Conservation (phyloP, 1,284 basidiomycete species). For the Malassezia sympodialis region DNA sequence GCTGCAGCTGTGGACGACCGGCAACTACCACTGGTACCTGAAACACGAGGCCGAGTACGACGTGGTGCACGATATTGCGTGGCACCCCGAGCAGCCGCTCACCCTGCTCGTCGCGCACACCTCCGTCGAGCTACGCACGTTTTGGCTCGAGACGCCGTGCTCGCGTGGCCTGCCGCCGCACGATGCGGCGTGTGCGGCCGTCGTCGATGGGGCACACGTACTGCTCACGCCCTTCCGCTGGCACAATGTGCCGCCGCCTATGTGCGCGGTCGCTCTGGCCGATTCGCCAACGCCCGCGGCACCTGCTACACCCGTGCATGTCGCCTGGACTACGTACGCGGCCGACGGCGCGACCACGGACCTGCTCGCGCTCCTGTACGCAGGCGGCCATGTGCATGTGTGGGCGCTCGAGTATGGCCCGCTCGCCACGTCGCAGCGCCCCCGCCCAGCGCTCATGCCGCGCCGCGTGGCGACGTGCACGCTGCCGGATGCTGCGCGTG, state of each 20-base stretch:
- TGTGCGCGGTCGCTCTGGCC: constrained; percentile 54
- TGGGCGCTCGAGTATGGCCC: constrained; percentile 52
- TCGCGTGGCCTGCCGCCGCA: constrained; percentile 59
- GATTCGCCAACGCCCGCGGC: not conserved
- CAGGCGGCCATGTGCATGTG: constrained; percentile 54
- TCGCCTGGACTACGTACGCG: constrained; percentile 57
- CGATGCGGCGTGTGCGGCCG: constrained; percentile 75
- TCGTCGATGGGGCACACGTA: constrained; percentile 75
- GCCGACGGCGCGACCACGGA: constrained; percentile 49
- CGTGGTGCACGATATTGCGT: constrained; percentile 56
- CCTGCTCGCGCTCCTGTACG: constrained; percentile 59
- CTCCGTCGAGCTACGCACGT: constrained; percentile 57
- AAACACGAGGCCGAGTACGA: constrained; percentile 33
- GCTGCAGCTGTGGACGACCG: constrained; percentile 90
- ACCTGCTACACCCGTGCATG: constrained; percentile 32
- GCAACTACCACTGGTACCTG: constrained; percentile 84
- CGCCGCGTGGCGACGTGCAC: not conserved
- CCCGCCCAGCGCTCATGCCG: not conserved
- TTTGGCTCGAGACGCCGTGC: constrained; percentile 66
- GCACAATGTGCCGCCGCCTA: constrained; percentile 89
- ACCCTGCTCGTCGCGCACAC: constrained; percentile 57
- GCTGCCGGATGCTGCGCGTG: not conserved
- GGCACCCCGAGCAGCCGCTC: constrained; percentile 77
- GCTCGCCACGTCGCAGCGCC: constrained; percentile 6
- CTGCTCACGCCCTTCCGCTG: constrained; percentile 83